These are phyloP conservation scores for Fusarium lateritium DNA, from an alignment of 2,329 filamentous ascomycete species.

Conservation along the genomic window DNA sequence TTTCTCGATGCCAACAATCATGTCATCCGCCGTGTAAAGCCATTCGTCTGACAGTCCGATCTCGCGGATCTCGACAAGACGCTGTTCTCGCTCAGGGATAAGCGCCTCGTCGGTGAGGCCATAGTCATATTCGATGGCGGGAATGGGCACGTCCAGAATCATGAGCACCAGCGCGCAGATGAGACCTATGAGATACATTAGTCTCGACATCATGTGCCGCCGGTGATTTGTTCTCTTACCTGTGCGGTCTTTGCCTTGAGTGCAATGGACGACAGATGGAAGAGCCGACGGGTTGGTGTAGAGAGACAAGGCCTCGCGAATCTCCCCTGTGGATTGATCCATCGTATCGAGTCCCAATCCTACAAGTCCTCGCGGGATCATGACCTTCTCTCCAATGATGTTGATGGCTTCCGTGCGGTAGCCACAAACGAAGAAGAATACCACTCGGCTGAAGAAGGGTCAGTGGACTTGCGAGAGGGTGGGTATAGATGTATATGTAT, in stretches of 20 bases:
- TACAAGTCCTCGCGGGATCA: slow-evolving; percentile 79
- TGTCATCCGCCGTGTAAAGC: slow-evolving; percentile 73
- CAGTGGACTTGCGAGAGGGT: background rate
- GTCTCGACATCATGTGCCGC: too few relatives aligned
- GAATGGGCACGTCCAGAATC: slow-evolving; percentile 68
- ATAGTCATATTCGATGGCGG: slow-evolving; percentile 81
- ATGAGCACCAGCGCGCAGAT: slow-evolving; percentile 78
- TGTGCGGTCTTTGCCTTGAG: slow-evolving; percentile 86
- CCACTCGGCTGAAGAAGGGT: slow-evolving; percentile 57
- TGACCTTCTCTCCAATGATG: slow-evolving; percentile 78
- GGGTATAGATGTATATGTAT: background rate
- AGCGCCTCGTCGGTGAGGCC: slow-evolving; percentile 73
- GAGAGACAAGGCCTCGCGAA: slow-evolving; percentile 59
- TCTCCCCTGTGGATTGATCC: slow-evolving; percentile 75
- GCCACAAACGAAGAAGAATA: slow-evolving; percentile 74
- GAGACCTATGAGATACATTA: slow-evolving; percentile 70
- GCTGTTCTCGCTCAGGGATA: slow-evolving; percentile 71
- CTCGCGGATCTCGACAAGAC: slow-evolving; percentile 76
- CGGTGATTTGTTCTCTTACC: slow-evolving; percentile 38
- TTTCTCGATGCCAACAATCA: slow-evolving; percentile 71
- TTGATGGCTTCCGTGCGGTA: slow-evolving; percentile 78
- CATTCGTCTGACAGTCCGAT: slow-evolving; percentile 84
- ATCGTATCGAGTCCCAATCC: slow-evolving; percentile 80
- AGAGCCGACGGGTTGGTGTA: slow-evolving; percentile 59
- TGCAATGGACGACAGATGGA: slow-evolving; percentile 84